These are phyloP conservation scores for Chlorella sp. DNA, from an alignment of 139 green algal species.

Conservation along the genomic window DNA sequence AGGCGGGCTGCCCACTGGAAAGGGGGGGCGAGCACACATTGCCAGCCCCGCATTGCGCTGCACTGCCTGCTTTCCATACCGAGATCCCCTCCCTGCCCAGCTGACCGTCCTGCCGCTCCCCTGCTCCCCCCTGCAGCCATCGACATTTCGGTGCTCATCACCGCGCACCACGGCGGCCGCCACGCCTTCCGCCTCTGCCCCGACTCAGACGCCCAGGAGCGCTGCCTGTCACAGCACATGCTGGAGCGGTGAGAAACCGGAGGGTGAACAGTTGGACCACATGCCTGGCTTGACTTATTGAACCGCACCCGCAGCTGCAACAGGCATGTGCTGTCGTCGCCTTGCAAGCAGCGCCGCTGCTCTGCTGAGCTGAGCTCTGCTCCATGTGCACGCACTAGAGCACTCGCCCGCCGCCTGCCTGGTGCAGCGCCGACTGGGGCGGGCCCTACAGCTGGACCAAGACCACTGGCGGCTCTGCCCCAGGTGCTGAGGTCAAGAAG, in stretches of 20 bases:
- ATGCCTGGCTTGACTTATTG: too few relatives aligned
- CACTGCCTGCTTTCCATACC: too few relatives aligned
- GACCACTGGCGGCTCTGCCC: not conserved
- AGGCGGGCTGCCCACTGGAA: not conserved
- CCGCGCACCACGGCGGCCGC: constrained; percentile 21
- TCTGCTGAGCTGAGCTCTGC: too few relatives aligned
- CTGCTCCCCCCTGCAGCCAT: not conserved
- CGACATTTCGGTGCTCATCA: constrained; percentile 18
- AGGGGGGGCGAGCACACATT: too few relatives aligned
- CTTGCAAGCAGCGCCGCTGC: too few relatives aligned
- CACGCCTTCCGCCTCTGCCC: constrained; percentile 12
- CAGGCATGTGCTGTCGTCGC: too few relatives aligned
- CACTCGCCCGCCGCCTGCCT: not conserved
- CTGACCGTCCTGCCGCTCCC: too few relatives aligned
- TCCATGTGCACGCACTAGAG: too few relatives aligned
- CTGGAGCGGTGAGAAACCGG: constrained; percentile 28
- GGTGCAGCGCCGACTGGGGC: constrained; percentile 7
- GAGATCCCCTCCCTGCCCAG: too few relatives aligned
- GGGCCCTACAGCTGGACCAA: constrained; percentile 18
- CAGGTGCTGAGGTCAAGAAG: not conserved
- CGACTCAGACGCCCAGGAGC: not conserved
- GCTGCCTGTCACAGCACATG: not conserved
- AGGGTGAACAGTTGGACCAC: too few relatives aligned
- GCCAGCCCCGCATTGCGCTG: too few relatives aligned
- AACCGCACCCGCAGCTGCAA: too few relatives aligned